Percentiles rank a stretch among this genome's conserved stretches.
These are phyloP conservation scores for Eimeria acervulina DNA, from an alignment of 169 alveolate species.

Conservation along the genomic window DNA sequence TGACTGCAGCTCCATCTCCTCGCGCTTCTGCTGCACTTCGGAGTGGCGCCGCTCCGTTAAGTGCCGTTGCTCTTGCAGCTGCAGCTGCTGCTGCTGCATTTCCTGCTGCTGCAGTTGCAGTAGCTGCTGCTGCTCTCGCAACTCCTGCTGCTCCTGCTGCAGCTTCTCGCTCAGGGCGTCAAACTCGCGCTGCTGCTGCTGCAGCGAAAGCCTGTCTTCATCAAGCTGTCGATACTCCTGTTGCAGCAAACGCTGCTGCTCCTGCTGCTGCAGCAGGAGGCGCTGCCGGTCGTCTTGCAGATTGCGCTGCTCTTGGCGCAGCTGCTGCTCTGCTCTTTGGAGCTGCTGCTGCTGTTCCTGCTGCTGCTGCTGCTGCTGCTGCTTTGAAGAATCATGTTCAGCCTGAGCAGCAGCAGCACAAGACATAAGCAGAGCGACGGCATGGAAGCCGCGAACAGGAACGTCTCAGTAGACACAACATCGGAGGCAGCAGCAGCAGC, in stretches of 20 bases:
- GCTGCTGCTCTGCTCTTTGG: slow-evolving; percentile 40
- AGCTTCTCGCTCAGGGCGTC: slow-evolving; percentile 42
- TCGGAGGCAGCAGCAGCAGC: slow-evolving; percentile 6
- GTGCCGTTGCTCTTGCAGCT: slow-evolving; percentile 58
- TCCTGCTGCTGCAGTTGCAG: slow-evolving; percentile 70
- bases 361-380: slow-evolving; percentile 32
- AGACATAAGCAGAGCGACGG: not conserved
- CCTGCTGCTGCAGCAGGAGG: slow-evolving; percentile 47
- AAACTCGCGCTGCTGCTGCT: slow-evolving; percentile 64
- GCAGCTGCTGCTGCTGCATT: slow-evolving; percentile 24
- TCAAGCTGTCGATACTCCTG: slow-evolving; percentile 1
- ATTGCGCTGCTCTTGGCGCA: not conserved
- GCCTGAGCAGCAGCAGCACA: slow-evolving; percentile 7
- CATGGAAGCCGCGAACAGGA: not conserved
- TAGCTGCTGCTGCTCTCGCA: slow-evolving; percentile 53
- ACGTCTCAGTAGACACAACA: no score
- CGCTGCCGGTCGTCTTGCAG: slow-evolving; percentile 52
- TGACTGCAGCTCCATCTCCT: not conserved
- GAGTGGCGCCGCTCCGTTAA: not conserved
- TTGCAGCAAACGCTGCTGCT: slow-evolving; percentile 56
- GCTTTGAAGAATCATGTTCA: not conserved
- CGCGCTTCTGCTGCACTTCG: not conserved
- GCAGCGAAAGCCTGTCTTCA: slow-evolving; percentile 39
- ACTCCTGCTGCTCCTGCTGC: slow-evolving; percentile 12
- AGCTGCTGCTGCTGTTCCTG: slow-evolving; percentile 33